Conservation (phyloP, 306 rosid genomes). For the Lathyrus aphaca region DNA sequence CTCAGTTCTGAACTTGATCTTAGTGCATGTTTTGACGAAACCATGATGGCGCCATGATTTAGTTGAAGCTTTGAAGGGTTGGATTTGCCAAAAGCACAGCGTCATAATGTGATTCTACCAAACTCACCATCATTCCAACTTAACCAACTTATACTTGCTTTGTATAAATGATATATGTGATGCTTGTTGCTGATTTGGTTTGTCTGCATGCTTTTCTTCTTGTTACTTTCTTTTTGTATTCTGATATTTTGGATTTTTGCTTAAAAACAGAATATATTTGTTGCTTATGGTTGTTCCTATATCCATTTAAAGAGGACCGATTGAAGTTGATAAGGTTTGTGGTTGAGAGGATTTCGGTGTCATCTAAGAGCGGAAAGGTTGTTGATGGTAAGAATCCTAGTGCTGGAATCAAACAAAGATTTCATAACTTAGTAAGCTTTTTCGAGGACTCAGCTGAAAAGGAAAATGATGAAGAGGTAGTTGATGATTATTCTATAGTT, state of each 20-base stretch:
- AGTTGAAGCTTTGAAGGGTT: too few species aligned
- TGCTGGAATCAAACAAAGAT: slow-evolving; percentile 36
- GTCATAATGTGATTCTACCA: not conserved
- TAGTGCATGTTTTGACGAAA: not conserved
- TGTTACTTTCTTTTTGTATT: slow-evolving; percentile 35
- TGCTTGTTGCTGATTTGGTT: slow-evolving; percentile 10
- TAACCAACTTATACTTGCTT: slow-evolving; percentile 11
- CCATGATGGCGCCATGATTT: not conserved
- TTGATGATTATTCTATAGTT: slow-evolving; percentile 33
- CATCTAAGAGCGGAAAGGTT: slow-evolving; percentile 41
- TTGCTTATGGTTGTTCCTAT: slow-evolving; percentile 70
- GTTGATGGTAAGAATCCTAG: slow-evolving; percentile 17
- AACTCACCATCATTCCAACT: not conserved
- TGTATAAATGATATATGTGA: slow-evolving; percentile 3
- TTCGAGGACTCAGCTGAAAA: slow-evolving; percentile 36
- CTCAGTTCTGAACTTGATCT: slow-evolving; percentile 3
- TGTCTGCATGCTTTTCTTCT: not conserved
- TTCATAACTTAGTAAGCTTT: slow-evolving; percentile 33
- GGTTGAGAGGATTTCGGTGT: slow-evolving; percentile 63
- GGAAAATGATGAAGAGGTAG: slow-evolving; percentile 30
- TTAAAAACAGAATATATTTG: slow-evolving; percentile 56
- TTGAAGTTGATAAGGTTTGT: slow-evolving; percentile 54
- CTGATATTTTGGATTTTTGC: slow-evolving; percentile 48
- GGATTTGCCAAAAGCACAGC: not conserved
- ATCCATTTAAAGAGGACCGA: slow-evolving; percentile 72